These are phyloP conservation scores for Alternaria sp. DNA, from an alignment of 2,329 filamentous ascomycete species.

Conservation along the genomic window DNA sequence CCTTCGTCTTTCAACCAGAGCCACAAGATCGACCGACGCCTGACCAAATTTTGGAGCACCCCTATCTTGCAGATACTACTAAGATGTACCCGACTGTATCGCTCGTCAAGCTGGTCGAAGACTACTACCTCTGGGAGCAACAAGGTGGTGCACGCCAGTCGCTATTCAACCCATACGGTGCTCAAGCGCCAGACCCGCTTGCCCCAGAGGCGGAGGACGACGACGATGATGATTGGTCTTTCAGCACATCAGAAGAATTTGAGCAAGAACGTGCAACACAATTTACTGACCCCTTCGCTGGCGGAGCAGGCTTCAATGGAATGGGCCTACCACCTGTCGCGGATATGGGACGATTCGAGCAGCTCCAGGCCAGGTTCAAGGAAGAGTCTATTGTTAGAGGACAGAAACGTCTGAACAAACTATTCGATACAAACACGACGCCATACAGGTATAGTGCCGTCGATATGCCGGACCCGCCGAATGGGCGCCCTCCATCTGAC, in stretches of 20 bases:
- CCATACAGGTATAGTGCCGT: slow-evolving; percentile 67
- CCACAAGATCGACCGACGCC: slow-evolving; percentile 74
- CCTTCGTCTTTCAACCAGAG: slow-evolving; percentile 75
- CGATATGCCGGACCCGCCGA: slow-evolving; percentile 52
- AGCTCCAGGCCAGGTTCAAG: slow-evolving; percentile 60
- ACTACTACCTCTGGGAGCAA: slow-evolving; percentile 78
- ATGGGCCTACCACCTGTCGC: slow-evolving; percentile 48
- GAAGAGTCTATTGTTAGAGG: slow-evolving; percentile 66
- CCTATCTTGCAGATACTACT: slow-evolving; percentile 71
- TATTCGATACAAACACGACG: slow-evolving; percentile 64
- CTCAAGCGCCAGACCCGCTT: slow-evolving; percentile 63
- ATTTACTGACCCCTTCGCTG: slow-evolving; percentile 57
- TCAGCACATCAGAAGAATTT: slow-evolving; percentile 70
- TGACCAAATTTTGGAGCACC: slow-evolving; percentile 73
- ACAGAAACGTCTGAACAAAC: slow-evolving; percentile 63
- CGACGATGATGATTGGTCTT: slow-evolving; percentile 68
- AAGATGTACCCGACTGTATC: slow-evolving; percentile 69
- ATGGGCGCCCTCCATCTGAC: slow-evolving; percentile 61
- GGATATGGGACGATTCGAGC: slow-evolving; percentile 45
- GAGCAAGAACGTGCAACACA: slow-evolving; percentile 55
- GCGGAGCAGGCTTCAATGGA: slow-evolving; percentile 41
- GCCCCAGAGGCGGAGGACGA: slow-evolving; percentile 53
- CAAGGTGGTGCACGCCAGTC: slow-evolving; percentile 74
- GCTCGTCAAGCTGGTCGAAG: slow-evolving; percentile 72
- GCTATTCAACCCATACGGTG: slow-evolving; percentile 67